A percentile compares a stretch with the other conserved stretches of the same genome.
phyloP scores from a whole-genome alignment of 805 yeast genomes.

The Hanseniaspora guilliermondii region DNA sequence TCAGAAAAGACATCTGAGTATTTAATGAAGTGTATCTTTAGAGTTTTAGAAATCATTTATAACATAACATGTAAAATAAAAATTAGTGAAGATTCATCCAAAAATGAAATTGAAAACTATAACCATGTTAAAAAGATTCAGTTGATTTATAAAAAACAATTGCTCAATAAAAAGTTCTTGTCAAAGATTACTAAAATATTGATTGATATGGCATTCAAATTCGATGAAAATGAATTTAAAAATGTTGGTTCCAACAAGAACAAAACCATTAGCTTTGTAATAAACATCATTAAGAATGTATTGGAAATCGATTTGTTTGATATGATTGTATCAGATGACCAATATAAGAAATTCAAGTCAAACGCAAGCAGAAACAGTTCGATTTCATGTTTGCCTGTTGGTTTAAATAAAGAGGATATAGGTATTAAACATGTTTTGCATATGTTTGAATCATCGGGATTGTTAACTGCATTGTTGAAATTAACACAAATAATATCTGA shows the following conservation, averaged over 20 bases:
- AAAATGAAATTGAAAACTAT: constrained; percentile 45
- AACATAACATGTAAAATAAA: constrained; percentile 78
- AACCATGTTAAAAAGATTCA: constrained; percentile 57
- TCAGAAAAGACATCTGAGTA: constrained; percentile 19
- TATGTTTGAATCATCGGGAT: constrained; percentile 57
- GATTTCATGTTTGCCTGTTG: constrained; percentile 38
- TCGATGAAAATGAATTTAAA: neutral
- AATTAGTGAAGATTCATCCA: constrained; percentile 46
- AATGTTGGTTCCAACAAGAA: constrained; percentile 40
- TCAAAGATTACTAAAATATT: neutral
- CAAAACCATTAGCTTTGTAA: constrained; percentile 55
- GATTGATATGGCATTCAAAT: neutral
- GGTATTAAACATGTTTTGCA: constrained; percentile 44
- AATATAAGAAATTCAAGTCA: constrained; percentile 26
- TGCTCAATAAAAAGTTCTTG: constrained; percentile 42
- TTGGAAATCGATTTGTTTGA: constrained; percentile 63
- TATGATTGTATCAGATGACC: constrained; percentile 36
- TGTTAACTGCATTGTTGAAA: constrained; percentile 59
- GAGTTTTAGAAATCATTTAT: constrained; percentile 68
- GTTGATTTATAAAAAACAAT: constrained; percentile 52
- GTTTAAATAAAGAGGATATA: constrained; percentile 53
- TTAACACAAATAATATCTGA: constrained; percentile 34
- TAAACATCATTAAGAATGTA: constrained; percentile 68
- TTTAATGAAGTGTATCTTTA: constrained; percentile 50
- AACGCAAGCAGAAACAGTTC: constrained; percentile 15